These are phyloP conservation scores for Haplosporangium gracile DNA, from an alignment of 192 early-diverging fungal genomes.

Conservation along the genomic window DNA sequence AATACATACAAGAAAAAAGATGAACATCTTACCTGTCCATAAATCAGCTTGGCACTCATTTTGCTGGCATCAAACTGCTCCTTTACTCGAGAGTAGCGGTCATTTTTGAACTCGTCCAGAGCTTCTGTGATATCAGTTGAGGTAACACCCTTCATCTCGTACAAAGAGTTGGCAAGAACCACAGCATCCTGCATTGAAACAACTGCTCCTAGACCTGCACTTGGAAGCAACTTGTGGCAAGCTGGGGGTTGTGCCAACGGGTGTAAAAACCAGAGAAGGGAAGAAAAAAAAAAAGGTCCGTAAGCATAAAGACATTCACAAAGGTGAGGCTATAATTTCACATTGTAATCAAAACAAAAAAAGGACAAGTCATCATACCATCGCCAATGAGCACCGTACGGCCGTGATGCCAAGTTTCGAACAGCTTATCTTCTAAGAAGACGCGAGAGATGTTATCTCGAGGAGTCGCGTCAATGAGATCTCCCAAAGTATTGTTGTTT, in stretches of 20 bases:
- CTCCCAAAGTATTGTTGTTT: neutral
- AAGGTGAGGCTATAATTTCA: too few species aligned
- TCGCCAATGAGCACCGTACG: slow-evolving; percentile 6
- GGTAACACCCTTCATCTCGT: neutral
- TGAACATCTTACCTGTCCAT: slow-evolving; percentile 3
- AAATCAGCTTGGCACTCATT: neutral
- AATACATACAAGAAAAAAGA: too few species aligned
- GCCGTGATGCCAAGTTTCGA: slow-evolving; percentile 15
- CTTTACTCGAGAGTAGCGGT: neutral
- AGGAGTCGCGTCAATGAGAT: slow-evolving; percentile 2
- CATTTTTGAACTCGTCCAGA: neutral
- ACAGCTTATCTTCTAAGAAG: slow-evolving; percentile 7
- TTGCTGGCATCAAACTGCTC: slow-evolving; percentile 10
- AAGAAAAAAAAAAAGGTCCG: neutral
- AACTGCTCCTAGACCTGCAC: neutral
- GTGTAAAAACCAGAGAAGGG: neutral
- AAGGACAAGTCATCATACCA: neutral
- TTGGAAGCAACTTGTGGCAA: neutral
- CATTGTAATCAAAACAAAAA: neutral
- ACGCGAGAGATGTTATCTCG: neutral
- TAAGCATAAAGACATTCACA: too few species aligned
- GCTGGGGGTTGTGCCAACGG: neutral
- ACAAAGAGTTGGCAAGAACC: neutral
- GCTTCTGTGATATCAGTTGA: neutral
- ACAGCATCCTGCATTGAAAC: slow-evolving; percentile 11